Evolutionary conservation across 306 rosid genomes (phyloP).

Genomic region (Quercus dentata): DNA sequence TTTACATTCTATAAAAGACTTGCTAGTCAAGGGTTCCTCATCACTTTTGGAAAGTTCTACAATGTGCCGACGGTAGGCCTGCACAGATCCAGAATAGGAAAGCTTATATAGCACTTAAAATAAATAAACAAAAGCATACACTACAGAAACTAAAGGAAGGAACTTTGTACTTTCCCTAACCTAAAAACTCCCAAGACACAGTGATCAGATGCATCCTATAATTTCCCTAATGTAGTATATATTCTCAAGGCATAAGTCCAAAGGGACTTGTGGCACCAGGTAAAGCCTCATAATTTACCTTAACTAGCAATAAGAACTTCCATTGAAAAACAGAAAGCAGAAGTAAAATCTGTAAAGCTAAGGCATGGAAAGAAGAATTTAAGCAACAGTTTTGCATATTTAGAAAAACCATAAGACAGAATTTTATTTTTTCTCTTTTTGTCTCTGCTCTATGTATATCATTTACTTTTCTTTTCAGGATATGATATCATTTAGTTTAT

Average conservation of each 20-base stretch:
- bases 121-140: neutral
- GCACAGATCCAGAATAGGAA: neutral
- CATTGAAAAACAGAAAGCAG: neutral
- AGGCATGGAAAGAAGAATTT: neutral
- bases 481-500: neutral
- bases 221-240: neutral
- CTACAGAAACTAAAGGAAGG: neutral
- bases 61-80: conserved; percentile 69
- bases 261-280: neutral
- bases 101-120: neutral
- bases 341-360: neutral
- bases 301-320: neutral
- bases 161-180: neutral
- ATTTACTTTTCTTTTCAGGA: neutral
- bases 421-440: neutral
- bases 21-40: conserved; percentile 45
- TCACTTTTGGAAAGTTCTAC: conserved; percentile 46
- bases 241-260: neutral
- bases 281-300: neutral
- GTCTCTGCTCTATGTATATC: neutral
- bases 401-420: neutral
- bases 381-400: neutral
- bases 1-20: conserved; percentile 64
- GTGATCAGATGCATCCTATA: neutral
- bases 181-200: neutral